Percentiles rank a stretch among this genome's conserved stretches.
Evolutionary conservation across 345 rosid species (phyloP).

Genomic region (Lepidium africanum): DNA sequence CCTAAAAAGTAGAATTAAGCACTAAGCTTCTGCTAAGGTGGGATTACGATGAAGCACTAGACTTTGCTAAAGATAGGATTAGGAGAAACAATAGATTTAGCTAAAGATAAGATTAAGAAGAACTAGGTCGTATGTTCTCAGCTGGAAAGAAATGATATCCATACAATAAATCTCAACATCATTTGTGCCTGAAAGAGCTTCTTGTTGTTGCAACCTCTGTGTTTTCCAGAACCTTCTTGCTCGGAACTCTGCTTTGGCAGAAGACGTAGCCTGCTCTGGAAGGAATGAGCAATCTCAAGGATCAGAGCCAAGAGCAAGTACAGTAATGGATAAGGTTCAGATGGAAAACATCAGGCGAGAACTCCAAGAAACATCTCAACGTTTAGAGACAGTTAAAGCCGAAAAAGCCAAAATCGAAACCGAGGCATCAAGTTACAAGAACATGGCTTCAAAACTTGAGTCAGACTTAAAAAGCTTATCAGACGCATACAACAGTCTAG

Average conservation of each 20-base stretch:
- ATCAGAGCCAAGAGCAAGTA: conserved; percentile 41
- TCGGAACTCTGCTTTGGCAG: conserved; percentile 81
- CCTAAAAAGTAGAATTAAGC: neutral
- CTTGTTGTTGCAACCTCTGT: neutral
- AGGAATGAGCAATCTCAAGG: conserved; percentile 44
- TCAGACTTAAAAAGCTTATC: conserved; percentile 82
- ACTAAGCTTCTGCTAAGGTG: neutral
- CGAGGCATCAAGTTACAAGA: conserved; percentile 58
- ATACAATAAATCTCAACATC: neutral
- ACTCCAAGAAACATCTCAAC: conserved; percentile 71
- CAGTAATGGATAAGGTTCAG: conserved; percentile 62
- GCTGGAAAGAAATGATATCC: neutral
- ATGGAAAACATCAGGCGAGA: conserved; percentile 66
- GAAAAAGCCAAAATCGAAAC: conserved; percentile 69
- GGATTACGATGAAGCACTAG: neutral
- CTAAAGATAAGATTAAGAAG: neutral
- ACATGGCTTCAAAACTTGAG: conserved; percentile 67
- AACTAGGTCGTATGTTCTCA: neutral
- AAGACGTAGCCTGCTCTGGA: conserved; percentile 69
- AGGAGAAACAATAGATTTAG: neutral
- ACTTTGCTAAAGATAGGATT: neutral
- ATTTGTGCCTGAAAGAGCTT: neutral
- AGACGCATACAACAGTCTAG: conserved; percentile 86
- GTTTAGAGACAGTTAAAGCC: conserved; percentile 58
- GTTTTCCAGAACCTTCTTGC: conserved; percentile 64